Evolutionary conservation across 257 asterid species (phyloP), one percentile per base, ranked within the genome.

Genomic region (Ilex asprella): DNA sequence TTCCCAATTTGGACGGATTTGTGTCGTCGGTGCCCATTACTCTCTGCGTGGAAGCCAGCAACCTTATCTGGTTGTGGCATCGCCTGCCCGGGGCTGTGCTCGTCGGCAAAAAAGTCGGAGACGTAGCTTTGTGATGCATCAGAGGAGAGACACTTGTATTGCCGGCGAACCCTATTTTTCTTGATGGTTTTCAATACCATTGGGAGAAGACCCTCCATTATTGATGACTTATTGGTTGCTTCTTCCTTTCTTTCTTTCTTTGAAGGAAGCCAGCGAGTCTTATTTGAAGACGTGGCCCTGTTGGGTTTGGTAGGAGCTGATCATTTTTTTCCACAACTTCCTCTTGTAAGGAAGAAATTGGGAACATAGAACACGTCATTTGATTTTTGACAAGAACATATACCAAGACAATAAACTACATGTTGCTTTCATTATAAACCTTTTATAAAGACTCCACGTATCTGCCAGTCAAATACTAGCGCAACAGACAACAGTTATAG

Each of bases 171-270:
- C 73, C 56, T 76, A 67, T 7, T 82, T 75, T 72, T 86, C 84
- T 75, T 76, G 62, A 89, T 67, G 16, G 82, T 80, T 64, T 60
- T 82, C 78, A 62, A 86, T 16, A 84, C 83, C 81, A 84, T 49
- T 16, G 96, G 96, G 58, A 89, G 73, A 6, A 89, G 68, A 29
- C 96, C 96, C 64, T 89, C 95, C 96, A 89, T 86, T 21, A 21
- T 21, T 21, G 27, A 0, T 21, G 27, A 21, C 27, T 21, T 21
- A 21, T 21, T 21, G 27, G 27, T 21, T 21, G 27, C 27, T 21
- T 21, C 27, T 21, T 21, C 27, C 27, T 21, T 21, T 21, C 27
- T 21, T 21, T 21, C 27, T 21, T 21, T 21, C 27, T 55, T 64
- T 39, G 16, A 69, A 41, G 2, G 46, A 55, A 57, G 58, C 8